These are phyloP conservation scores for Arthrobotrys iridis DNA, from an alignment of 2,329 filamentous ascomycete genomes.

Conservation along the genomic window DNA sequence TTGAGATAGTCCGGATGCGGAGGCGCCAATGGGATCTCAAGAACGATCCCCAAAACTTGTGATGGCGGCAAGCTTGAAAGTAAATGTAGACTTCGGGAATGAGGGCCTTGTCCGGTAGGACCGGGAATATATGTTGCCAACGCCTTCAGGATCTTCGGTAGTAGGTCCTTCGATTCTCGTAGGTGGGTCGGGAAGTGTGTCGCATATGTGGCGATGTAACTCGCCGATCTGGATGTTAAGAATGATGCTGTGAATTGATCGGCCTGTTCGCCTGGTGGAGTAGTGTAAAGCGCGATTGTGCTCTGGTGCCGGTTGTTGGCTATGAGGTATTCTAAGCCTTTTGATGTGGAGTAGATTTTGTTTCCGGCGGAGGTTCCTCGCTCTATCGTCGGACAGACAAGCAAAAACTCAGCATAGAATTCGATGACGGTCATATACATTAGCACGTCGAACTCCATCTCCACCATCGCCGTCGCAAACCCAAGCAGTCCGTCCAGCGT, in stretches of 20 bases:
- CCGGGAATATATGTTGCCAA: conserved; percentile 47
- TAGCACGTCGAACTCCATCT: conserved; percentile 51
- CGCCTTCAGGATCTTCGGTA: conserved; percentile 45
- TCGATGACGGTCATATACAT: conserved; percentile 54
- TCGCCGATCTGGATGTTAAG: conserved; percentile 41
- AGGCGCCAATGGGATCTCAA: conserved; percentile 43
- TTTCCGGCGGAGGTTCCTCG: conserved; percentile 9
- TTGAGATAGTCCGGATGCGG: conserved; percentile 50
- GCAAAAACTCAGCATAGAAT: conserved; percentile 49
- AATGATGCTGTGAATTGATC: conserved; percentile 52
- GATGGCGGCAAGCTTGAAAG: conserved; percentile 31
- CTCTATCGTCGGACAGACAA: conserved; percentile 38
- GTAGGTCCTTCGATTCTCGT: conserved; percentile 31
- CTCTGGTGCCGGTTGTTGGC: conserved; percentile 48
- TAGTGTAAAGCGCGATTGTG: conserved; percentile 41
- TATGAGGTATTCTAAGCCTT: conserved; percentile 48
- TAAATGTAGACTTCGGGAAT: conserved; percentile 37
- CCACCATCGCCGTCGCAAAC: conserved; percentile 50
- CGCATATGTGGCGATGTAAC: conserved; percentile 47
- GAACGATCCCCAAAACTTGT: conserved; percentile 21
- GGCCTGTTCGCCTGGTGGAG: conserved; percentile 38
- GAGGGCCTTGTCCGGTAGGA: conserved; percentile 38
- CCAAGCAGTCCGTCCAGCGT: conserved; percentile 49
- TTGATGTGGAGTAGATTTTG: conserved; percentile 42
- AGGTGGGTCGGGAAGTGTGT: conserved; percentile 43